These are phyloP conservation scores for Suhomyces coccinellae DNA, from an alignment of 1,139 yeast genomes.

Conservation along the genomic window DNA sequence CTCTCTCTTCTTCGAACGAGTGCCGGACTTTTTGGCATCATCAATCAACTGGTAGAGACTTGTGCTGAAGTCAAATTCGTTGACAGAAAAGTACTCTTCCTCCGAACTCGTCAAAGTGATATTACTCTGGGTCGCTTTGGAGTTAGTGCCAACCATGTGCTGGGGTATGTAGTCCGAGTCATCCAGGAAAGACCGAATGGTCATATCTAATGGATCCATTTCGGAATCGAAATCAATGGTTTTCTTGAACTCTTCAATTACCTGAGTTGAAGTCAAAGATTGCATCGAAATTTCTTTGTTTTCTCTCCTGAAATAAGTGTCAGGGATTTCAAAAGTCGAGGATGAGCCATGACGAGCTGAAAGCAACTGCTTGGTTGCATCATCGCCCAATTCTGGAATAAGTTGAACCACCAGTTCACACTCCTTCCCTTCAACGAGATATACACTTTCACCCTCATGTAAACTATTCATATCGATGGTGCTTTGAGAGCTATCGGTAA, in stretches of 20 bases:
- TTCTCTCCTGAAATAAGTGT: slow-evolving; percentile 14
- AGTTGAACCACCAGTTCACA: slow-evolving; percentile 10
- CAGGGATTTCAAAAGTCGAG: slow-evolving; percentile 19
- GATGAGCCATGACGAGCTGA: slow-evolving; percentile 11
- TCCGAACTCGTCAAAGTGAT: slow-evolving; percentile 25
- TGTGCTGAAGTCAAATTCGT: slow-evolving; percentile 23
- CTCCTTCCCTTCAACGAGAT: slow-evolving; percentile 1
- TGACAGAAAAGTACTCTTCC: slow-evolving; percentile 37
- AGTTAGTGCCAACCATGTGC: neutral
- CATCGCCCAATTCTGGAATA: slow-evolving; percentile 11
- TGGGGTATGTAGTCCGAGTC: neutral
- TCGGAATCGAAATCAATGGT: slow-evolving; percentile 26
- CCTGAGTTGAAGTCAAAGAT: slow-evolving; percentile 34
- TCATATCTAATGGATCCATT: slow-evolving; percentile 2
- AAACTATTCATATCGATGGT: slow-evolving; percentile 2
- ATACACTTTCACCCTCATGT: neutral
- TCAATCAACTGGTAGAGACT: slow-evolving; percentile 8
- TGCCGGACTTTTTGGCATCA: slow-evolving; percentile 8
- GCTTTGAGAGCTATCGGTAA: slow-evolving; percentile 2
- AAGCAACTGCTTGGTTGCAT: slow-evolving; percentile 5
- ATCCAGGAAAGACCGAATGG: neutral
- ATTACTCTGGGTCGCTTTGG: slow-evolving; percentile 7
- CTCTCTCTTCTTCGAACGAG: neutral
- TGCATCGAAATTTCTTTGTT: slow-evolving; percentile 23
- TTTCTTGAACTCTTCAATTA: slow-evolving; percentile 32